phyloP scores from a whole-genome alignment of 192 early-diverging fungal species.

The Podila epicladia region DNA sequence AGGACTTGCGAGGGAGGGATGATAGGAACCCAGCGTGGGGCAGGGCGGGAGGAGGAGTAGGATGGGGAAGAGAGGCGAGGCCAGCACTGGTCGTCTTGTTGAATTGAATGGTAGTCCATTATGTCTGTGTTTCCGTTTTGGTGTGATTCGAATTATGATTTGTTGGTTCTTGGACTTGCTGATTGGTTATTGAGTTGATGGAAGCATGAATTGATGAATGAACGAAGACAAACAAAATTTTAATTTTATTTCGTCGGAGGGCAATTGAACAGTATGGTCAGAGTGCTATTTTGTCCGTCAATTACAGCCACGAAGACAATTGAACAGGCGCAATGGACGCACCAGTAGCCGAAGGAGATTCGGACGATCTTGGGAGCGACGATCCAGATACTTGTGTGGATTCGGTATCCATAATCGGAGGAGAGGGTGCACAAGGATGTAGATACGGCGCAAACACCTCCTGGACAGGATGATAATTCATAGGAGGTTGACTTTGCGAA shows the following conservation, averaged over 20 bases:
- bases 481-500: neutral
- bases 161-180: too few relatives aligned
- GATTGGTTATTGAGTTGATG: too few relatives aligned
- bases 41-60: constrained; percentile 13
- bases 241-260: too few relatives aligned
- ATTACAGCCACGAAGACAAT: too few relatives aligned
- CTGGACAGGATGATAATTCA: constrained; percentile 14
- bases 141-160: neutral
- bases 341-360: neutral
- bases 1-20: constrained; percentile 34
- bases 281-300: too few relatives aligned
- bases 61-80: constrained; percentile 39
- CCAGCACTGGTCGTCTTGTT: constrained; percentile 7
- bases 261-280: too few relatives aligned
- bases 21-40: constrained; percentile 19
- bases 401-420: constrained; percentile 3
- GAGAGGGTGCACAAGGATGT: constrained; percentile 42
- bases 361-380: neutral
- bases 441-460: constrained; percentile 37
- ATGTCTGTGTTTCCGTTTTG: neutral
- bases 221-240: too few relatives aligned
- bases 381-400: neutral
- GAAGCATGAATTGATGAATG: too few relatives aligned
- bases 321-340: too few relatives aligned
- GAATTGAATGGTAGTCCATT: constrained; percentile 1